Base-by-base conservation (phyloP, 176 grass and related monocot species). In the Aegilops speltoides region DNA sequence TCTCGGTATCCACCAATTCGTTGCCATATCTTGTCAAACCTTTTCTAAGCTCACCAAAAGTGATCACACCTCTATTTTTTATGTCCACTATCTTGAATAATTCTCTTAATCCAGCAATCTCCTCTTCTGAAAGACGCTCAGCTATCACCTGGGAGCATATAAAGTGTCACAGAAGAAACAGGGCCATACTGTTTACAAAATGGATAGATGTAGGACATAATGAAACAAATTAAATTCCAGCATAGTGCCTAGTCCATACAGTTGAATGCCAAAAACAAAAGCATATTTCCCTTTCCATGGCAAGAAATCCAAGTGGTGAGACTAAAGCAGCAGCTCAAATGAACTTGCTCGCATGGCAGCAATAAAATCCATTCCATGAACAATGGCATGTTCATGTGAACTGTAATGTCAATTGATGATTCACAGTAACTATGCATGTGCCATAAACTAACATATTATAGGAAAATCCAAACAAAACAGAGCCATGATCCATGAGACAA, bases 41-140 rank as follows among this genome's bases (percentile, higher is more conserved):
- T 64, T 93, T 91, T 80, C 91, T 93, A 33, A 99, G 92, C 80
- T 96, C 91, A 22, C 93, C 85, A 85, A 93, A 93, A 78, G 92
- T 94, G 76, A 99, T 94, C 38, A 87, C 92, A 62, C 91, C 92
- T 46, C 83, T 93, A 88, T 83, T 94, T 26, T 91, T 90, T 15
- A 89, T 87, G 82, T 96, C 97, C 80, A 99, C 87, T 91, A 90
- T 89, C 71, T 77, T 88, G 64, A 99, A 99, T 81, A 99, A 86
- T 83, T 95, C 90, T 87, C 93, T 94, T 83, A 99, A 91, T 31
- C 97, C 97, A 90, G 91, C 97, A 88, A 95, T 94, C 80, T 99
- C 97, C 87, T 99, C 97, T 81, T 99, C 94, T 54, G 92, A 93
- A 66, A 99, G 94, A 72, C 90, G 90, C 75, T 96, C 90, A 77